phyloP scores from a whole-genome alignment of 2,329 filamentous ascomycete species.

The Metarhizium anisopliae region DNA sequence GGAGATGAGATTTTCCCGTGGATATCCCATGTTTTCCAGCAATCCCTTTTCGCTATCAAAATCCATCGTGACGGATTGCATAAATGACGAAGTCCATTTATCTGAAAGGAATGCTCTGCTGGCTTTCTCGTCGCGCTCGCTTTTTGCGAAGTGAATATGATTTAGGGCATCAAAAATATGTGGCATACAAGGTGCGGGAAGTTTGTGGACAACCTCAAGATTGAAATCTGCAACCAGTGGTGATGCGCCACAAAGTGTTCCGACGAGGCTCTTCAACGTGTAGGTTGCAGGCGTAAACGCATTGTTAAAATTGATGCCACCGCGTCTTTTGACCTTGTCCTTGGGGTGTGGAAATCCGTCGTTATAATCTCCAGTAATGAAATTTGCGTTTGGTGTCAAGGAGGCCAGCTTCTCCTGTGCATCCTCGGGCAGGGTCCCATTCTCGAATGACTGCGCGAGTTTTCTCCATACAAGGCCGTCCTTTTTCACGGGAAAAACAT shows the following conservation, averaged over 20 bases:
- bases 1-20: conserved; percentile 14
- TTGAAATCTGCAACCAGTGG: conserved; percentile 34
- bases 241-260: conserved; percentile 31
- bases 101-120: conserved; percentile 12
- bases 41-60: conserved; percentile 22
- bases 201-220: conserved; percentile 28
- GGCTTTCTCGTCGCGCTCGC: not conserved
- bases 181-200: conserved; percentile 36
- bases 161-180: conserved; percentile 28
- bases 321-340: conserved; percentile 14
- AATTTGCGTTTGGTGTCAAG: conserved; percentile 23
- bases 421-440: conserved; percentile 22
- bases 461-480: conserved; percentile 27
- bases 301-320: conserved; percentile 31
- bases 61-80: conserved; percentile 22
- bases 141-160: conserved; percentile 9
- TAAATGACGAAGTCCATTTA: conserved; percentile 22
- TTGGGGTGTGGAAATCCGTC: conserved; percentile 21
- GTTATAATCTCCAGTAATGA: conserved; percentile 25
- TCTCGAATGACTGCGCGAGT: conserved; percentile 21
- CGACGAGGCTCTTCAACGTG: conserved; percentile 33
- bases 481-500: conserved; percentile 35
- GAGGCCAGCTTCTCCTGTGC: conserved; percentile 18
- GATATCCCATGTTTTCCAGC: conserved; percentile 20
- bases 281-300: conserved; percentile 33